phyloP scores from a whole-genome alignment of 2,329 filamentous ascomycete species.

The Trichoderma breve region DNA sequence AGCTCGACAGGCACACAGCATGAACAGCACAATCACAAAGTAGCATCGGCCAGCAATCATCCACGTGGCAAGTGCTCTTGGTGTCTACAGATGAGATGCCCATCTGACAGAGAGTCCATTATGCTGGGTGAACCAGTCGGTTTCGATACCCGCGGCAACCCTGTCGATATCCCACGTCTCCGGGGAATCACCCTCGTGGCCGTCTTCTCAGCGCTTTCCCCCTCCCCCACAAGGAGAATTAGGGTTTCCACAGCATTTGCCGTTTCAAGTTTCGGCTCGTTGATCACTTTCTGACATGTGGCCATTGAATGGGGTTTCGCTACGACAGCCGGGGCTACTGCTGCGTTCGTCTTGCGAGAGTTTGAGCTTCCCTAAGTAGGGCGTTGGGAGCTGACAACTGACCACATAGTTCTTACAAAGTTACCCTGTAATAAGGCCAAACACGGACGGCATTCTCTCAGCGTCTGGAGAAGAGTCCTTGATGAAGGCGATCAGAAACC shows the following conservation, averaged over 20 bases:
- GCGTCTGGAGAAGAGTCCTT: no score
- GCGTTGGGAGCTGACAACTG: not conserved
- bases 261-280: not conserved
- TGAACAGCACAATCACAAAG: not conserved
- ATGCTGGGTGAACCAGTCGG: not conserved
- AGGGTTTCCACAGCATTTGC: not conserved
- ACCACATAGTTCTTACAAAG: not conserved
- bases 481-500: no score
- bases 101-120: not conserved
- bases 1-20: not conserved
- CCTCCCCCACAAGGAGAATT: not conserved
- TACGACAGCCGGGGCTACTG: not conserved
- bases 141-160: not conserved
- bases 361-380: not conserved
- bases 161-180: not conserved
- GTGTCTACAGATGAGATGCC: not conserved
- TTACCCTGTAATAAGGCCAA: no score
- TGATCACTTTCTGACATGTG: not conserved
- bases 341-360: not conserved
- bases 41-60: not conserved
- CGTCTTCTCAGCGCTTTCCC: no score
- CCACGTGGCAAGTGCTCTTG: not conserved
- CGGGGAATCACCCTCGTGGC: not conserved
- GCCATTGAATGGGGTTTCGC: not conserved
- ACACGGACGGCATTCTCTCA: no score